Percentiles rank a stretch among this genome's conserved stretches.
Evolutionary conservation across 805 yeast species (phyloP).

Genomic region (Candida palmyrensis): DNA sequence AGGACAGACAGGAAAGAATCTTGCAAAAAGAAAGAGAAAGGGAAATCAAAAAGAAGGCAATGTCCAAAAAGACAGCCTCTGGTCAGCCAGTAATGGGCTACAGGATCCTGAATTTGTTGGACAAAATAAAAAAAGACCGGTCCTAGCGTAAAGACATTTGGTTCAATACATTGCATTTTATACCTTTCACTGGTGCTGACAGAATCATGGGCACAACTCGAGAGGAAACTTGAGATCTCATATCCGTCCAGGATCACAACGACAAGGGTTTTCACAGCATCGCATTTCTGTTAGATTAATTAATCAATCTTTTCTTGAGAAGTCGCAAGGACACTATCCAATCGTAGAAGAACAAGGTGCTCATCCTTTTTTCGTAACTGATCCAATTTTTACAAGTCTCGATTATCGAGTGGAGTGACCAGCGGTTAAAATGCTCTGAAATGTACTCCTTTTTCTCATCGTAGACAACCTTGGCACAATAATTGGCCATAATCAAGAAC

Average conservation of each 20-base stretch:
- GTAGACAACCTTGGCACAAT: conserved; percentile 79
- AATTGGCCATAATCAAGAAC: conserved; percentile 81
- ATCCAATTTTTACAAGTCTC: conserved; percentile 24
- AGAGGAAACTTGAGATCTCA: too few species aligned
- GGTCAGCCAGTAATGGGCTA: conserved; percentile 96
- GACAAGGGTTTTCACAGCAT: conserved; percentile 2
- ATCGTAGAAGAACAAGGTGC: conserved; percentile 31
- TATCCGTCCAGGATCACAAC: too few species aligned
- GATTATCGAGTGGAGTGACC: conserved; percentile 15
- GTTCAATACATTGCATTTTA: too few species aligned
- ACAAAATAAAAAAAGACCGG: conserved; percentile 59
- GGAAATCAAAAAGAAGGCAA: conserved; percentile 36
- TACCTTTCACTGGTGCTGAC: too few species aligned
- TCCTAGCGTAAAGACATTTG: background rate
- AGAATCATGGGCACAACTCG: too few species aligned
- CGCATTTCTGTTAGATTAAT: too few species aligned
- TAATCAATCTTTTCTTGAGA: conserved; percentile 5
- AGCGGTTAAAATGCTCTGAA: conserved; percentile 10
- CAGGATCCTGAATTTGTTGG: conserved; percentile 70
- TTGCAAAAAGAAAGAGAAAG: conserved; percentile 36
- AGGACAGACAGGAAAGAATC: conserved; percentile 28
- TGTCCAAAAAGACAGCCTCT: conserved; percentile 48
- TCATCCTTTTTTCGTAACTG: conserved; percentile 24
- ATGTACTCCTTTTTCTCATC: conserved; percentile 53
- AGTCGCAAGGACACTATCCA: conserved; percentile 18